phyloP scores from a whole-genome alignment of 352 stramenopile genomes.

The Achlya hypogyna region DNA sequence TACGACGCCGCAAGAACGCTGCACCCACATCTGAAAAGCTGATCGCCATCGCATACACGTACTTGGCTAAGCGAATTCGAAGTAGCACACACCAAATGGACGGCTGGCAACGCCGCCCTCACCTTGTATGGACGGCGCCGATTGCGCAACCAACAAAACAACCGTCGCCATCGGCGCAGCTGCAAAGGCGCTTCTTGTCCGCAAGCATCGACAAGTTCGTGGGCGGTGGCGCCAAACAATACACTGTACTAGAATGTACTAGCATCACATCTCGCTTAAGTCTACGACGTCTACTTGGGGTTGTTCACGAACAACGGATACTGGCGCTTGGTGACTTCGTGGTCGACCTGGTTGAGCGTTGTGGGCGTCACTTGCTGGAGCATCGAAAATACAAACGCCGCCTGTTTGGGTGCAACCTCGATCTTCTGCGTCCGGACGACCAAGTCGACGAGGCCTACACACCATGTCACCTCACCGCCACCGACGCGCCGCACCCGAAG shows the following conservation, averaged over 20 bases:
- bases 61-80: background rate
- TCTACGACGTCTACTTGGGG: background rate
- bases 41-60: too few species aligned
- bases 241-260: too few species aligned
- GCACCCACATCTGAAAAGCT: too few species aligned
- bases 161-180: too few species aligned
- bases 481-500: background rate
- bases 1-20: too few species aligned
- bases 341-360: constrained; percentile 1
- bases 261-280: background rate
- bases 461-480: constrained; percentile 32
- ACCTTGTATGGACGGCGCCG: background rate
- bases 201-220: too few species aligned
- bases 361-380: constrained; percentile 46
- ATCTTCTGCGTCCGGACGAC: constrained; percentile 71
- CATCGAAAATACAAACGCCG: constrained; percentile 77
- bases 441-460: constrained; percentile 30
- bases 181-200: background rate
- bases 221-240: too few species aligned
- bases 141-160: background rate
- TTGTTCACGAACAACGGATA: background rate
- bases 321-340: background rate
- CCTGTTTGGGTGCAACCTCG: constrained; percentile 55
- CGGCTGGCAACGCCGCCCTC: background rate
- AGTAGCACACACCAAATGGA: background rate